Conservation (phyloP, 2,329 filamentous ascomycete genomes). For the Alternaria gaisen region DNA sequence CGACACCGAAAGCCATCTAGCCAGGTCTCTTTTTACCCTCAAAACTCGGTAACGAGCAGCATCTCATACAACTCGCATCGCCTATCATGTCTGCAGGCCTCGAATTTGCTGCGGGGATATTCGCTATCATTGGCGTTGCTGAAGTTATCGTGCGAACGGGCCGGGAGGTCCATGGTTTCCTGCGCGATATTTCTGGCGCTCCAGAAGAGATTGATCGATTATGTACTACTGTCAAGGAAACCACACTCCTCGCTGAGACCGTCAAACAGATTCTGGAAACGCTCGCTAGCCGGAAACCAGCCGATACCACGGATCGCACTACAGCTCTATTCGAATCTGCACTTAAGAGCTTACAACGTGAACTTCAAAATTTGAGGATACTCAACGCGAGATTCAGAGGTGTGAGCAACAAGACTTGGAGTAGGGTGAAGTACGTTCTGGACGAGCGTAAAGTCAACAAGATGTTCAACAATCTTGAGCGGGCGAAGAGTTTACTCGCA, state of each 20-base stretch:
- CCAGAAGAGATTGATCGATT: constrained; percentile 18
- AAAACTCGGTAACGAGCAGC: not conserved
- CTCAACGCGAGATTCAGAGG: constrained; percentile 8
- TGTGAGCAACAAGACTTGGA: constrained; percentile 13
- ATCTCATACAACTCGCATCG: not conserved
- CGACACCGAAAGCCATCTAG: not conserved
- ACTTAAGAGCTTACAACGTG: constrained; percentile 12
- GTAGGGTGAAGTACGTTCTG: constrained; percentile 17
- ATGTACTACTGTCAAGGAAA: constrained; percentile 15
- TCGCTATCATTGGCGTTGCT: constrained; percentile 27
- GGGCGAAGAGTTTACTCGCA: constrained; percentile 8
- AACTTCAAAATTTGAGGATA: constrained; percentile 11
- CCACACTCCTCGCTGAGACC: not conserved
- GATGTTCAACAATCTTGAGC: constrained; percentile 13
- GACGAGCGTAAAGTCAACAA: constrained; percentile 16
- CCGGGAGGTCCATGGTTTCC: constrained; percentile 22
- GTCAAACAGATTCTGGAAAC: constrained; percentile 6
- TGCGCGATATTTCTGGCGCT: constrained; percentile 20
- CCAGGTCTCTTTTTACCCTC: not conserved
- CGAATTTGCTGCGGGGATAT: constrained; percentile 19
- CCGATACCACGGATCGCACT: not conserved
- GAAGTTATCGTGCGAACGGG: constrained; percentile 24
- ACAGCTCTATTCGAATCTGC: constrained; percentile 3
- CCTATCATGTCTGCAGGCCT: constrained; percentile 1
- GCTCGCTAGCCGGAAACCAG: not conserved